Conservation (phyloP, 768 basidiomycete species). For the Boletus coccyginus region DNA sequence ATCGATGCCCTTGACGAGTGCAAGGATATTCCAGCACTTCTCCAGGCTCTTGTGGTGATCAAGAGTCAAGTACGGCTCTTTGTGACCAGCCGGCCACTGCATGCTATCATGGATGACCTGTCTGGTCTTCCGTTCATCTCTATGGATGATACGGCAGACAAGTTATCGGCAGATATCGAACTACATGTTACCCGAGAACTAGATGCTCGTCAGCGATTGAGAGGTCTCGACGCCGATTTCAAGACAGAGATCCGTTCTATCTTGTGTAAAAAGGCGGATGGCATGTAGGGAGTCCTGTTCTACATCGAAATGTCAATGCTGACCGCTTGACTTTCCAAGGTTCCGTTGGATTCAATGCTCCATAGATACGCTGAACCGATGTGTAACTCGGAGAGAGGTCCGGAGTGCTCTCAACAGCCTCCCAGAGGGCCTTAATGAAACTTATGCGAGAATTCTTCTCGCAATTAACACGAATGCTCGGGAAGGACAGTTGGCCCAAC, state of each 20-base stretch:
- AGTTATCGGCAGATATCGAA: too few relatives aligned
- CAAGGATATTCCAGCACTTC: neutral
- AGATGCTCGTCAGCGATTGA: too few relatives aligned
- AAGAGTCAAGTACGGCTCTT: neutral
- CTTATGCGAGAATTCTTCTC: neutral
- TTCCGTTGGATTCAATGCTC: neutral
- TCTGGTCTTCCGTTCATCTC: too few relatives aligned
- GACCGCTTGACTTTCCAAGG: neutral
- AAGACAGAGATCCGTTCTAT: too few relatives aligned
- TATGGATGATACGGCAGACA: too few relatives aligned
- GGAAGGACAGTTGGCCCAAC: neutral
- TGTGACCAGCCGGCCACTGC: neutral
- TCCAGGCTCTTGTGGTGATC: neutral
- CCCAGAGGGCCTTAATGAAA: neutral
- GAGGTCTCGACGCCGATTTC: too few relatives aligned
- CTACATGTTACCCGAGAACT: too few relatives aligned
- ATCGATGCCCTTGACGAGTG: neutral
- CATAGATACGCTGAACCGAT: neutral
- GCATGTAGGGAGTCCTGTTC: too few relatives aligned
- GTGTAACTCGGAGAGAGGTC: neutral
- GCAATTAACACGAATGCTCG: neutral
- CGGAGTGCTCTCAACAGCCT: neutral
- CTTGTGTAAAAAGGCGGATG: too few relatives aligned
- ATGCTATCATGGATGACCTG: neutral
- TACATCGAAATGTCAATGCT: too few relatives aligned